Percentiles rank a stretch among this genome's conserved stretches.
These are phyloP conservation scores for Staphylotrichum tortipilum DNA, from an alignment of 495 filamentous ascomycete genomes.

Conservation along the genomic window DNA sequence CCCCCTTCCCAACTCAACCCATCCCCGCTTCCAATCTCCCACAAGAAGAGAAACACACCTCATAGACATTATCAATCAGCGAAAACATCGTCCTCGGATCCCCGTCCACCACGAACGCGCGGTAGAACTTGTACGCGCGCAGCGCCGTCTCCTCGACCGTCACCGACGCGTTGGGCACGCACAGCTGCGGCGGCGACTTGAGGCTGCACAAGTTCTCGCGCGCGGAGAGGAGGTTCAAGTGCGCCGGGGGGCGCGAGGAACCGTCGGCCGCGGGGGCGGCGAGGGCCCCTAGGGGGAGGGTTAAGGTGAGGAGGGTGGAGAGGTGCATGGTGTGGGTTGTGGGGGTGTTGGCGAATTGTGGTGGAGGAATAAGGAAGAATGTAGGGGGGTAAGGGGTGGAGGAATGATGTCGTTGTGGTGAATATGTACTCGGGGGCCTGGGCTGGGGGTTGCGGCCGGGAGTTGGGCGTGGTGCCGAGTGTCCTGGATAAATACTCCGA, in stretches of 20 bases:
- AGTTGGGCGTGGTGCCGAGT: too few species aligned
- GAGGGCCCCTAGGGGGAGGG: conserved; percentile 14
- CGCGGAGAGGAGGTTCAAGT: conserved; percentile 16
- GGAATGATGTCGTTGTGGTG: too few species aligned
- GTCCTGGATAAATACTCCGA: too few species aligned
- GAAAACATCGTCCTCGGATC: conserved; percentile 42
- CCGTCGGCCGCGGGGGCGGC: conserved; percentile 19
- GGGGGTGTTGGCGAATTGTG: too few species aligned
- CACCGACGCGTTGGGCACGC: conserved; percentile 30
- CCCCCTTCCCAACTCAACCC: too few species aligned
- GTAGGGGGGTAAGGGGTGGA: too few species aligned
- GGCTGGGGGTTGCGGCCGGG: too few species aligned
- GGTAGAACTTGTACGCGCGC: conserved; percentile 41
- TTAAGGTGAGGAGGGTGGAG: too few species aligned
- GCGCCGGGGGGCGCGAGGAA: not conserved
- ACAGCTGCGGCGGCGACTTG: conserved; percentile 31
- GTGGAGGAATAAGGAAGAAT: too few species aligned
- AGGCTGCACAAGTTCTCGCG: conserved; percentile 39
- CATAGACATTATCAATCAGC: conserved; percentile 27
- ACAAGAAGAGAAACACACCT: not conserved
- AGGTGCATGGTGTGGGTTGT: too few species aligned
- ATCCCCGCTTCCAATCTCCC: too few species aligned
- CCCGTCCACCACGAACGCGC: conserved; percentile 40
- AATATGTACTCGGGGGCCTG: too few species aligned
- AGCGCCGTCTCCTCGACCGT: conserved; percentile 38